A percentile compares a stretch with the other conserved stretches of the same genome.
phyloP scores from a whole-genome alignment of 805 yeast species.

The Dipodascopsis tothii region DNA sequence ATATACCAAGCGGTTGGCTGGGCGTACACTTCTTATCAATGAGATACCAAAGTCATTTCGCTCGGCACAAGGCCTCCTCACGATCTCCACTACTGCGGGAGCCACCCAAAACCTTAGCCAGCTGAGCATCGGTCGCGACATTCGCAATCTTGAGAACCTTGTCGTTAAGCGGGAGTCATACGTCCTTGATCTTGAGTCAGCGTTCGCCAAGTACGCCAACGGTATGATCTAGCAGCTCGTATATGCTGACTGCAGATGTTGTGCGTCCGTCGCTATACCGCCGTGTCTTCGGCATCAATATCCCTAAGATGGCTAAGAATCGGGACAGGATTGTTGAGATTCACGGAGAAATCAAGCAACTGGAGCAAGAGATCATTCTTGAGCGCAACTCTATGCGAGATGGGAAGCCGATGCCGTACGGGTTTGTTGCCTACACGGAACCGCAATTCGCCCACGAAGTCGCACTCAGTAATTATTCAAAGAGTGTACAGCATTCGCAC shows the following conservation, averaged over 20 bases:
- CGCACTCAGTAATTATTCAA: slow-evolving; percentile 15
- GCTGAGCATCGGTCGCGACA: slow-evolving; percentile 28
- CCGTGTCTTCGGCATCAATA: background rate
- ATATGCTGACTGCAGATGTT: slow-evolving; percentile 1
- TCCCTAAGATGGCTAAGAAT: background rate
- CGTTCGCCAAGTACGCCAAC: slow-evolving; percentile 28
- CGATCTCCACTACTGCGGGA: slow-evolving; percentile 6
- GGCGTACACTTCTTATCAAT: slow-evolving; percentile 30
- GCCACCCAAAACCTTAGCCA: slow-evolving; percentile 19
- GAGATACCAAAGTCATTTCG: slow-evolving; percentile 28
- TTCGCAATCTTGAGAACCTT: slow-evolving; percentile 26
- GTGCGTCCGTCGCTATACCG: too few relatives aligned
- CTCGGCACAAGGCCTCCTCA: slow-evolving; percentile 26
- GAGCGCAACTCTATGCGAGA: slow-evolving; percentile 24
- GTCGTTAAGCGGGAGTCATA: slow-evolving; percentile 24
- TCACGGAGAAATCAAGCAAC: slow-evolving; percentile 13
- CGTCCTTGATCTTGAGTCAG: slow-evolving; percentile 27
- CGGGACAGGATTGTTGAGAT: too few relatives aligned
- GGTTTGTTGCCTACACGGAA: slow-evolving; percentile 30
- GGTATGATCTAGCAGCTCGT: slow-evolving; percentile 17
- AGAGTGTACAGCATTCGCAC: slow-evolving; percentile 9
- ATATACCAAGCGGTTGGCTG: slow-evolving; percentile 25
- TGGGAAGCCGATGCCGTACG: slow-evolving; percentile 27
- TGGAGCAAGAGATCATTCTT: slow-evolving; percentile 23
- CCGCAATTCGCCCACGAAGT: slow-evolving; percentile 25